Evolutionary conservation across 1,284 basidiomycete genomes (phyloP), one percentile per base, ranked within the genome.

Genomic region (Apiotrichum brassicae): DNA sequence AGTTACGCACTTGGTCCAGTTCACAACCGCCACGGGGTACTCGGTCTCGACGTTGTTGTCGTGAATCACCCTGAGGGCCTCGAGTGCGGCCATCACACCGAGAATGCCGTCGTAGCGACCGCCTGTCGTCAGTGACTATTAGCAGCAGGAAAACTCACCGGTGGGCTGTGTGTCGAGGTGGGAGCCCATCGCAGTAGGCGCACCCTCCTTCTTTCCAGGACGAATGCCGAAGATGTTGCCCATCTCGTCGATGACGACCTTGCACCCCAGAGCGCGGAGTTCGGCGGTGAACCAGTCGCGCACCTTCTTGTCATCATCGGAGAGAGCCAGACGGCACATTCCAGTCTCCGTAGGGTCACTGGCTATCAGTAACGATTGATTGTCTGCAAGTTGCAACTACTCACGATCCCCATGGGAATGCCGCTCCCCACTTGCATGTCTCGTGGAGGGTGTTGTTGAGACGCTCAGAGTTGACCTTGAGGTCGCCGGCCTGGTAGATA

Each of bases 171-270:
- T 65, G 53, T 66, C 64, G 26, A 66, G 59, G 47, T 66, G 64
- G 14, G 56, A 59, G 13, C 62, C 64, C 55, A 66, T 63, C 1
- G 60, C 63, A 16, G 59, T 60, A 7, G 64, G 64, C 13, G 54
- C 30, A 8, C 49, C 49, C 12, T 50, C 41, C 25, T 51, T 46
- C 41, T 48, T 53, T 23, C 65, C 65, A 0, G 51, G 44, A 1
- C 58, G 57, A 28, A 64, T 52, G 28, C 58, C 59, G 40, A 68
- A 70, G 52, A 69, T 65, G 61, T 69, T 70, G 30, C 68, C 68
- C 61, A 69, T 68, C 23, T 44, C 32, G 46, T 64, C 62, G 33
- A 63, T 50, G 9, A 54, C 58, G 23, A 69, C 63, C 5, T 35
- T 35, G 53, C 66, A 69, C 1, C 65, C 66, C 2, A 70, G 58